Base-by-base conservation (phyloP, 345 rosid species). In the Salix suchowensis region DNA sequence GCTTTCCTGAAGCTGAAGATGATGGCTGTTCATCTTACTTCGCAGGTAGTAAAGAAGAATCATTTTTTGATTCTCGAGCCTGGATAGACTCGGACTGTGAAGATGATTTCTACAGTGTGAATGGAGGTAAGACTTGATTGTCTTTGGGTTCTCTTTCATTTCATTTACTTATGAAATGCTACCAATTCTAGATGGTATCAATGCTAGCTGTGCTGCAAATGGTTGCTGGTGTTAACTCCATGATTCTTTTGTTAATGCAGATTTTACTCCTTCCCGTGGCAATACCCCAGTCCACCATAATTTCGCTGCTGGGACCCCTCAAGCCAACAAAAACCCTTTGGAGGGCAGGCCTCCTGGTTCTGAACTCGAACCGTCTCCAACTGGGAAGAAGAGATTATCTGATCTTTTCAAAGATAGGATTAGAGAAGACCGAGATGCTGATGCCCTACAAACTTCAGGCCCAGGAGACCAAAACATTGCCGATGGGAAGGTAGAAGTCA, bases 191-290 rank as follows among this genome's bases (percentile, higher is more conserved):
- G 24, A 14, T 18, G n/a, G 8, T 32, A 13, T 30, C 15, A 1
- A 2, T 13, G 16, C 12, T 42, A 67, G 40, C 32, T 6, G n/a
- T 42, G 10, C 37, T 24, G 68, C 44, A 74, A 74, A 32, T 48
- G 11, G 18, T 37, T 4, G 64, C 37, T 18, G 39, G 46, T 64
- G 46, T 46, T 30, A 21, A 36, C 36, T 64, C 3, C 4, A 1
- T 65, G 23, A 48, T 46, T 65, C 32, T 67, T 60, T 65, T 37
- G 10, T 6, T 16, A 54, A 18, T 81, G 83, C 90, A 96, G 98
- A 96, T 85, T 92, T 93, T 83, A 96, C 97, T 62, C 98, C 98
- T 32, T 96, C 97, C 48, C 87, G 85, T 26, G 99, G 98, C 61
- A 91, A 71, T 72, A 92, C 98, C 77, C 99, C 98, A 10, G 89